These are phyloP conservation scores for Septoria petroselini DNA, from an alignment of 2,329 filamentous ascomycete genomes.

Conservation along the genomic window DNA sequence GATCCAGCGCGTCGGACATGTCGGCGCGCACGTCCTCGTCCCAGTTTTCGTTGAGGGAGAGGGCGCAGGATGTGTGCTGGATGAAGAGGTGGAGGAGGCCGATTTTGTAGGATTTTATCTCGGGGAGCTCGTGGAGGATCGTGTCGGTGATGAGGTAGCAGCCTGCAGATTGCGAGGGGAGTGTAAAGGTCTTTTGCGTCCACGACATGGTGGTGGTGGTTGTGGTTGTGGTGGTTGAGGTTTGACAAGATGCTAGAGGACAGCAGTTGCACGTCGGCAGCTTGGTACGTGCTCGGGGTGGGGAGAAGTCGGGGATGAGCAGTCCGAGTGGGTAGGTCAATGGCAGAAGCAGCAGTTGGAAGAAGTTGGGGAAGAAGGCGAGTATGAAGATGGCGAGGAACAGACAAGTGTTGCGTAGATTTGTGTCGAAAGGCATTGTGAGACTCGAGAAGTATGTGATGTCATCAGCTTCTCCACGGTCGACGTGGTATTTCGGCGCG, in stretches of 20 bases:
- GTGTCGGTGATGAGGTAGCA: slow-evolving; percentile 85
- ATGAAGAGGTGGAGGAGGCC: slow-evolving; percentile 86
- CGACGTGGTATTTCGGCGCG: slow-evolving; percentile 13
- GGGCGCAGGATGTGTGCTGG: slow-evolving; percentile 89
- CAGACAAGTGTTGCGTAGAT: slow-evolving; percentile 42
- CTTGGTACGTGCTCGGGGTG: slow-evolving; percentile 27
- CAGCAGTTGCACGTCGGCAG: slow-evolving; percentile 37
- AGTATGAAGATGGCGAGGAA: slow-evolving; percentile 50
- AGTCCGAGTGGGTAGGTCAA: slow-evolving; percentile 20
- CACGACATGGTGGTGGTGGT: slow-evolving; percentile 53
- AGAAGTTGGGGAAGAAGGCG: slow-evolving; percentile 50
- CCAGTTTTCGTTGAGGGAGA: slow-evolving; percentile 91
- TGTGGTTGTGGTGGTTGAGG: slow-evolving; percentile 21
- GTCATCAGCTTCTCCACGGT: slow-evolving; percentile 5
- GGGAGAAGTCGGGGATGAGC: slow-evolving; percentile 39
- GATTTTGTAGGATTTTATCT: slow-evolving; percentile 78
- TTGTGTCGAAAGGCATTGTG: slow-evolving; percentile 32
- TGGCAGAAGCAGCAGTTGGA: slow-evolving; percentile 41
- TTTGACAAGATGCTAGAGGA: slow-evolving; percentile 32
- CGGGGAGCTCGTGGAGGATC: slow-evolving; percentile 68
- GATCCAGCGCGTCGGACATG: slow-evolving; percentile 93
- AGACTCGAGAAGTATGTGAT: slow-evolving; percentile 8
- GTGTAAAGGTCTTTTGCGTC: slow-evolving; percentile 79
- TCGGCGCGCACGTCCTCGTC: slow-evolving; percentile 74
- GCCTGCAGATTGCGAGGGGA: slow-evolving; percentile 73